Conservation (phyloP, 352 stramenopile species). For the Globisporangium ultimum region DNA sequence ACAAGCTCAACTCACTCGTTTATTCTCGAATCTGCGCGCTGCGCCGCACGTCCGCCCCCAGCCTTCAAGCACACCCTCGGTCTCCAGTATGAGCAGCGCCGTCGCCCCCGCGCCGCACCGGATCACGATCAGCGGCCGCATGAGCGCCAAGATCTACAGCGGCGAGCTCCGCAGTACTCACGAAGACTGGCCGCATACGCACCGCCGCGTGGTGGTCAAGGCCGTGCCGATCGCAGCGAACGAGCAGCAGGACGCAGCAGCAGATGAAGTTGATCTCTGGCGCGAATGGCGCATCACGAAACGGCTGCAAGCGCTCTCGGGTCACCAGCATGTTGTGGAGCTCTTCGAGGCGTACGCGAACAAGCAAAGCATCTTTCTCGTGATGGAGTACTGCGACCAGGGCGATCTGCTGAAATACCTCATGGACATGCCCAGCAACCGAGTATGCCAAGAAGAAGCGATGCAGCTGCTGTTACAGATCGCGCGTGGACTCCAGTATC, state of each 20-base stretch:
- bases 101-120: background rate
- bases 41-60: background rate
- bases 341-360: conserved; percentile 11
- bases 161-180: conserved; percentile 3
- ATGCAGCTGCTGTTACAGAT: conserved; percentile 13
- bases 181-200: background rate
- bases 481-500: conserved; percentile 7
- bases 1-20: no score
- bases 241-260: background rate
- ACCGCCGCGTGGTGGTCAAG: conserved; percentile 10
- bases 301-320: conserved; percentile 11
- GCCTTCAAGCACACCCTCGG: background rate
- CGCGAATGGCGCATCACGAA: conserved; percentile 18
- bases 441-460: conserved; percentile 1
- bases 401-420: conserved; percentile 15
- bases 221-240: conserved; percentile 10
- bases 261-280: conserved; percentile 7
- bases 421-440: conserved; percentile 1
- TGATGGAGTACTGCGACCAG: conserved; percentile 15
- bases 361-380: conserved; percentile 12
- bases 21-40: background rate
- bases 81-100: background rate
- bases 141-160: conserved; percentile 19
- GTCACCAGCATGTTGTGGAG: conserved; percentile 11
- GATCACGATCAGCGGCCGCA: conserved; percentile 18